Evolutionary conservation across 2,329 filamentous ascomycete genomes (phyloP), one percentile per base, ranked within the genome.

Genomic region (Ophiocordyceps camponoti-rufipedis): DNA sequence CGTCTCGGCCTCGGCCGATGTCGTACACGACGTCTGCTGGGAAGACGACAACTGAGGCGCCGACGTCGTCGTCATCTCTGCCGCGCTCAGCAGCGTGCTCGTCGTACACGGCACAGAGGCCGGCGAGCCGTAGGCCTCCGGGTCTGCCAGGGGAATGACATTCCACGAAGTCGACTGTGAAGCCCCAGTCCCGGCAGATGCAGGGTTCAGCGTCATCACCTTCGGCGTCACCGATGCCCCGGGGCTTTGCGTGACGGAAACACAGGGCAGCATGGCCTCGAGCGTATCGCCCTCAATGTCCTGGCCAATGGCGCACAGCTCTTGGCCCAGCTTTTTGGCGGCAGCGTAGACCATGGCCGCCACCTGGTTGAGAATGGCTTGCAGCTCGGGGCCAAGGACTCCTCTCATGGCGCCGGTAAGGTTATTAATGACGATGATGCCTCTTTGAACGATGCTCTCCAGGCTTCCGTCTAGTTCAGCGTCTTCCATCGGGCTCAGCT

Each of bases 361-460:
- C 44, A 55, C 43, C 39, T 55, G 49, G n/a, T 53, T 50, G 38
- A 56, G 39, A 9, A 54, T 46, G 5, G 33, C 48, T 11, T 51
- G 46, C 16, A 55, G 42, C 5, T 49, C 44, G 6, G 48, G 48
- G 23, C 44, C 47, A 19, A 46, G 18, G 6, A 48, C 19, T 11
- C 47, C 39, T 7, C 40, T 32, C 14, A 46, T 44, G 9, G 45
- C 41, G 14, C 44, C 48, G 32, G 49, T 45, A 9, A 57, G 49
- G 28, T 51, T 46, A 14, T 51, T 53, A 33, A 57, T 51, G 41
- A 56, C 45, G 2, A 45, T 31, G 28, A 47, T 48, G 7, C 54
- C 54, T 39, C 50, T 42, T n/a, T 28, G 32, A 10, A 55, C 46
- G 7, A 55, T 47, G 5, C 48, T 48, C 10, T 44, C 42, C 41